These are phyloP conservation scores for Heimioporus retisporus DNA, from an alignment of 1,284 basidiomycete genomes.

Conservation along the genomic window DNA sequence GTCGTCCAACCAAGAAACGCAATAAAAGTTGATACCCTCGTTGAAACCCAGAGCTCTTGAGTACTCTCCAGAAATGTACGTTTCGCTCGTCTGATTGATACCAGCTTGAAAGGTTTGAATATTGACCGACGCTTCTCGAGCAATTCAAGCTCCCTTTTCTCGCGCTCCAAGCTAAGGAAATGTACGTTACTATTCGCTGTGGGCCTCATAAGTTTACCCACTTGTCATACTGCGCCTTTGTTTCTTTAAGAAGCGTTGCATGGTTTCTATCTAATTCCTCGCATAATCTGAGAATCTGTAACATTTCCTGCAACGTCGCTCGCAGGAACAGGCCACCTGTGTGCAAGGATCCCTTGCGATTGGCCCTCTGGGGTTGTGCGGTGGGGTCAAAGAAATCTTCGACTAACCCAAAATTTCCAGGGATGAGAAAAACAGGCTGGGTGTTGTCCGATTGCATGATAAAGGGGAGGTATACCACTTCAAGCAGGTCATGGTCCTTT, in stretches of 20 bases:
- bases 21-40: too few species aligned
- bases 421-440: conserved; percentile 17
- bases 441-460: conserved; percentile 18
- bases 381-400: conserved; percentile 1
- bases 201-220: not conserved
- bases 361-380: not conserved
- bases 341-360: conserved; percentile 2
- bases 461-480: not conserved
- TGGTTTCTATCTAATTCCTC: not conserved
- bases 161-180: conserved; percentile 9
- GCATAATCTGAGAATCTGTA: conserved; percentile 5
- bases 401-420: conserved; percentile 4
- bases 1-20: too few species aligned
- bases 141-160: conserved; percentile 13
- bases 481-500: not conserved
- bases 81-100: conserved; percentile 5
- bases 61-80: conserved; percentile 1
- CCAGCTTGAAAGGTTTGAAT: not conserved
- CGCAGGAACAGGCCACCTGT: conserved; percentile 19
- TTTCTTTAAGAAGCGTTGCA: conserved; percentile 10
- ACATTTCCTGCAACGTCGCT: conserved; percentile 20
- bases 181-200: not conserved
- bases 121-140: conserved; percentile 5
- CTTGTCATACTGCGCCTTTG: conserved; percentile 17
- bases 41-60: too few species aligned